Percentiles rank a stretch among this genome's conserved stretches.
phyloP scores from a whole-genome alignment of 2,329 filamentous ascomycete species.

The Calonectria honghensis region DNA sequence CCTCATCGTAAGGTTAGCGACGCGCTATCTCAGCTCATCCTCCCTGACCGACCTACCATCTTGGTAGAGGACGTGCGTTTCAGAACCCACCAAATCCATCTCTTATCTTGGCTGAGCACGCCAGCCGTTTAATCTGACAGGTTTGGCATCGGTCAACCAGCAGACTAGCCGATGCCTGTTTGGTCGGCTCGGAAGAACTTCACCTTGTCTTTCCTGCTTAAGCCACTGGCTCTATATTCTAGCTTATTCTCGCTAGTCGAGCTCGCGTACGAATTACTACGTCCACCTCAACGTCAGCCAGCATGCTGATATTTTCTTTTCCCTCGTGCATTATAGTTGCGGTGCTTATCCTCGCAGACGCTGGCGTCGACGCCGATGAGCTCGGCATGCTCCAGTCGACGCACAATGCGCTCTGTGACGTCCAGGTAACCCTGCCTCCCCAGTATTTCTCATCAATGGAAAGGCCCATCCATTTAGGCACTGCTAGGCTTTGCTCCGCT shows the following conservation, averaged over 20 bases:
- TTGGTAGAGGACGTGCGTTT: conserved; percentile 35
- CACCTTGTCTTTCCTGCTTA: conserved; percentile 14
- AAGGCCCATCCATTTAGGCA: conserved; percentile 43
- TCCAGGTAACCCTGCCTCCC: conserved; percentile 33
- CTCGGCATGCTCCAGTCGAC: conserved; percentile 35
- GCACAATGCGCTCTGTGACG: conserved; percentile 6
- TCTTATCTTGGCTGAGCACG: conserved; percentile 35
- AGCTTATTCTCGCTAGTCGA: conserved; percentile 6
- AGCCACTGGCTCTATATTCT: conserved; percentile 1
- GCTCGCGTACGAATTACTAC: conserved; percentile 23
- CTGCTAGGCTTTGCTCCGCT: conserved; percentile 39
- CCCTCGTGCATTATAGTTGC: conserved; percentile 33
- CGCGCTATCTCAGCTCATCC: conserved; percentile 36
- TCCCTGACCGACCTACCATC: conserved; percentile 36
- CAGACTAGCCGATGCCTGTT: conserved; percentile 16
- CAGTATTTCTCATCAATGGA: conserved; percentile 40
- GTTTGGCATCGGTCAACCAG: conserved; percentile 22
- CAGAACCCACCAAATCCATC: conserved; percentile 30
- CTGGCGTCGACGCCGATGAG: conserved; percentile 39
- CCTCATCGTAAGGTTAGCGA: conserved; percentile 12
- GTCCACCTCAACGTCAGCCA: conserved; percentile 29
- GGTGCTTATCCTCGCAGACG: conserved; percentile 43
- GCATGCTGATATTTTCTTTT: conserved; percentile 24
- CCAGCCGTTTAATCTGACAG: conserved; percentile 4
- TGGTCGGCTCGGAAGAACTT: conserved; percentile 8